Conservation (phyloP, 73 alveolate genomes). For the Urostyla sp. region DNA sequence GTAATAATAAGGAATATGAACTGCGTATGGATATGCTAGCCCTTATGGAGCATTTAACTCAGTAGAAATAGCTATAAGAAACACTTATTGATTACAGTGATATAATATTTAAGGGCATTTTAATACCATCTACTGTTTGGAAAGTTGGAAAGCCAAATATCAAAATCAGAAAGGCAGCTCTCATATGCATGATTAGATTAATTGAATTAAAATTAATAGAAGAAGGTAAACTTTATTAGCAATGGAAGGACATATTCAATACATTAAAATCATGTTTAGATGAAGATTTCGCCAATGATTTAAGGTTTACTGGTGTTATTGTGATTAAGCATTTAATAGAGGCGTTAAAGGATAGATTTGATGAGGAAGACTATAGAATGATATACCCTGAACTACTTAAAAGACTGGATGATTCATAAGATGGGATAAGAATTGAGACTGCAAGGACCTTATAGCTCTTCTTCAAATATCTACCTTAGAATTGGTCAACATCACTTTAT, state of each 20-base stretch:
- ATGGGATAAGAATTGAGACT: constrained; percentile 89
- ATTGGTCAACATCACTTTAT: constrained; percentile 82
- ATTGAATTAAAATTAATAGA: constrained; percentile 80
- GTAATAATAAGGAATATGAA: constrained; percentile 56
- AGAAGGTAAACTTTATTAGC: constrained; percentile 74
- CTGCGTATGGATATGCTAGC: constrained; percentile 74
- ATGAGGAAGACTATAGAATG: constrained; percentile 87
- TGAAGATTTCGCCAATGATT: constrained; percentile 97
- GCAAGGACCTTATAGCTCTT: constrained; percentile 79
- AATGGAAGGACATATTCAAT: constrained; percentile 81
- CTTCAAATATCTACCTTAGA: constrained; percentile 76
- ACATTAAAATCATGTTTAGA: constrained; percentile 89
- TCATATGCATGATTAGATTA: constrained; percentile 86
- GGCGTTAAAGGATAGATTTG: constrained; percentile 70
- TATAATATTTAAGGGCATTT: constrained; percentile 53
- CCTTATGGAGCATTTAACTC: constrained; percentile 53
- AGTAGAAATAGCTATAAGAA: constrained; percentile 43
- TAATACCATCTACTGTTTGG: constrained; percentile 90
- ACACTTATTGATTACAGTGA: constrained; percentile 62
- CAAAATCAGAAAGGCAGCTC: constrained; percentile 96
- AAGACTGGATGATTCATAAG: constrained; percentile 97
- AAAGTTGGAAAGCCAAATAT: constrained; percentile 93
- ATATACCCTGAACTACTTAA: constrained; percentile 90
- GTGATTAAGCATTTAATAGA: constrained; percentile 75
- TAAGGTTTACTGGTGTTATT: constrained; percentile 89